A percentile compares a stretch with the other conserved stretches of the same genome.
Evolutionary conservation across 495 filamentous ascomycete species (phyloP).

Genomic region (Daldinia loculata): DNA sequence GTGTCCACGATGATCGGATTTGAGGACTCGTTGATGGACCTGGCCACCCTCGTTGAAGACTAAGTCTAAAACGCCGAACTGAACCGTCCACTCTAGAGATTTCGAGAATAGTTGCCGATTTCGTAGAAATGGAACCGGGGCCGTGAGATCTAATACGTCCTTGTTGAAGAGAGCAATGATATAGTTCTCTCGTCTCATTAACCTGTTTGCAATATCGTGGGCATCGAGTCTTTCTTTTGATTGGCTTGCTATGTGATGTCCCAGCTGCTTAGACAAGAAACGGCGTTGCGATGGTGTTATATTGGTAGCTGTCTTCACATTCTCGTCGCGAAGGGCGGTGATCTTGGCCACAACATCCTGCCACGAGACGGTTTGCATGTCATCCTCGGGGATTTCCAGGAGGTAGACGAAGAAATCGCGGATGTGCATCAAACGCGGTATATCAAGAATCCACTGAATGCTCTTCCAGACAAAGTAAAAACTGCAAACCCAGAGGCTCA

Average conservation of each 20-base stretch:
- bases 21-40: slow-evolving; percentile 82
- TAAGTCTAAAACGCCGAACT: slow-evolving; percentile 88
- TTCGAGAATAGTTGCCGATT: slow-evolving; percentile 80
- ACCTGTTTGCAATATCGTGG: slow-evolving; percentile 93
- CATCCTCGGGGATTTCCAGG: slow-evolving; percentile 84
- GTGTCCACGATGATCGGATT: slow-evolving; percentile 77
- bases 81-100: slow-evolving; percentile 87
- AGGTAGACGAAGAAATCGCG: slow-evolving; percentile 91
- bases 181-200: slow-evolving; percentile 98
- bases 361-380: slow-evolving; percentile 97
- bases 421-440: slow-evolving; percentile 77
- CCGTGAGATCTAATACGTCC: slow-evolving; percentile 85
- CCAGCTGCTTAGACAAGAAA: slow-evolving; percentile 62
- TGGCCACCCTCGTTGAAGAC: slow-evolving; percentile 90
- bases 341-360: slow-evolving; percentile 90
- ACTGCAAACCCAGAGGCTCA: slow-evolving; percentile 85
- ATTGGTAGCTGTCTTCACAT: slow-evolving; percentile 78
- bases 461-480: slow-evolving; percentile 86
- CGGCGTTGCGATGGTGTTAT: slow-evolving; percentile 63
- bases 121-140: slow-evolving; percentile 83
- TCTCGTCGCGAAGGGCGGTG: slow-evolving; percentile 86
- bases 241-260: slow-evolving; percentile 66
- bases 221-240: slow-evolving; percentile 97
- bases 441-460: slow-evolving; percentile 76
- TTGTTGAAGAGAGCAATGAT: slow-evolving; percentile 97